Conservation (phyloP, 352 stramenopile genomes). For the Pythium periplocum region DNA sequence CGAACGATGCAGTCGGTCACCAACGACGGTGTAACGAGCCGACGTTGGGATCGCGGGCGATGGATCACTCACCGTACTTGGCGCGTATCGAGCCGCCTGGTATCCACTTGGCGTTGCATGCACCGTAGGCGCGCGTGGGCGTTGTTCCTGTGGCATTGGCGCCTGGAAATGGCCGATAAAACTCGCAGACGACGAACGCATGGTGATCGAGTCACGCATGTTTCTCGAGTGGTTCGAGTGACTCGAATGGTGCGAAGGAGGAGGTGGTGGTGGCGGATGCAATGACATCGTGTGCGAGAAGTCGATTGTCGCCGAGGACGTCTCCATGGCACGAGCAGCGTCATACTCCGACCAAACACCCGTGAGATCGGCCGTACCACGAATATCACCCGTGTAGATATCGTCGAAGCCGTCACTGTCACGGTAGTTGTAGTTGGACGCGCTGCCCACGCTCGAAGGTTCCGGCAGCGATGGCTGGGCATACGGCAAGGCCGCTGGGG, state of each 20-base stretch:
- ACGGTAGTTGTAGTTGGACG: background rate
- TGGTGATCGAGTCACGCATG: no score
- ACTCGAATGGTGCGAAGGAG: no score
- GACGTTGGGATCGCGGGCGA: constrained; percentile 9
- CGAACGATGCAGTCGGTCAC: constrained; percentile 12
- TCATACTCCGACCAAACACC: constrained; percentile 14
- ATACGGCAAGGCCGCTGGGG: constrained; percentile 2
- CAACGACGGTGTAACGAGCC: constrained; percentile 16
- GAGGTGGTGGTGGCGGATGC: background rate
- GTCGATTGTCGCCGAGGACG: no score
- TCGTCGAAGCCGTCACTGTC: constrained; percentile 16
- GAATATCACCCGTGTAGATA: constrained; percentile 12
- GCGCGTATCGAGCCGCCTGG: no score
- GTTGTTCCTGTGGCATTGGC: background rate
- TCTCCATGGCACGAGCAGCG: background rate
- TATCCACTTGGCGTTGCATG: no score
- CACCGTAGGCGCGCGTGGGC: constrained; percentile 7
- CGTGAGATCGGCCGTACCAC: constrained; percentile 14
- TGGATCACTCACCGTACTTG: no score
- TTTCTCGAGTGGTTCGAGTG: no score
- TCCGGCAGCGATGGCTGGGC: background rate
- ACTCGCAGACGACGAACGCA: no score
- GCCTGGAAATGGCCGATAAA: no score
- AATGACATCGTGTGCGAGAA: no score
- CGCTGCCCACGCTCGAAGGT: no score